phyloP scores from a whole-genome alignment of 2,329 filamentous ascomycete genomes.

The Colletotrichum tofieldiae region DNA sequence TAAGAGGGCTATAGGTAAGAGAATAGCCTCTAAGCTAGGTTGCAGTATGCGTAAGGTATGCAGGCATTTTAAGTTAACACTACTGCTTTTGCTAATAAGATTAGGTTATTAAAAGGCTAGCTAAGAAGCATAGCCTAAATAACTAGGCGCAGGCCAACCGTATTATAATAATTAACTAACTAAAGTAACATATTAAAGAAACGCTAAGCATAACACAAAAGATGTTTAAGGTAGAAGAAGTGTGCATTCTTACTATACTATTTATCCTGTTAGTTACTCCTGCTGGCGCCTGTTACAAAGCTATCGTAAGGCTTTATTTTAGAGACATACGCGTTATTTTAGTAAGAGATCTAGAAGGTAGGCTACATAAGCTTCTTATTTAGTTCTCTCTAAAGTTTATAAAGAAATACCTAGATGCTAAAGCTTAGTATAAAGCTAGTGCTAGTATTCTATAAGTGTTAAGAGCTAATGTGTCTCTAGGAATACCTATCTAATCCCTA shows the following conservation, averaged over 20 bases:
- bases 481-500: neutral
- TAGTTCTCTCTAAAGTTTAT: neutral
- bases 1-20: slow-evolving; percentile 7
- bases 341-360: neutral
- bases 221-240: neutral
- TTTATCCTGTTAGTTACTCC: neutral
- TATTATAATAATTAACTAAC: slow-evolving; percentile 6
- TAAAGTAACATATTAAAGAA: neutral
- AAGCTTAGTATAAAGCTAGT: neutral
- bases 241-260: neutral
- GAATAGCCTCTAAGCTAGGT: neutral
- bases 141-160: neutral
- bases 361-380: slow-evolving; percentile 4
- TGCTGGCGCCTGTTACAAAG: neutral
- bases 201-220: neutral
- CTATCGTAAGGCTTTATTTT: neutral
- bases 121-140: neutral
- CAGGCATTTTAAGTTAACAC: neutral
- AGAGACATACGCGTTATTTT: neutral
- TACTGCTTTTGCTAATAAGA: neutral
- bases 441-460: neutral
- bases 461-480: slow-evolving; percentile 1
- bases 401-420: slow-evolving; percentile 5
- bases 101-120: slow-evolving; percentile 1
- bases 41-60: neutral